A percentile compares a stretch with the other conserved stretches of the same genome.
Evolutionary conservation across 805 yeast genomes (phyloP).

Genomic region (Cyberlindnera mississippiensis): DNA sequence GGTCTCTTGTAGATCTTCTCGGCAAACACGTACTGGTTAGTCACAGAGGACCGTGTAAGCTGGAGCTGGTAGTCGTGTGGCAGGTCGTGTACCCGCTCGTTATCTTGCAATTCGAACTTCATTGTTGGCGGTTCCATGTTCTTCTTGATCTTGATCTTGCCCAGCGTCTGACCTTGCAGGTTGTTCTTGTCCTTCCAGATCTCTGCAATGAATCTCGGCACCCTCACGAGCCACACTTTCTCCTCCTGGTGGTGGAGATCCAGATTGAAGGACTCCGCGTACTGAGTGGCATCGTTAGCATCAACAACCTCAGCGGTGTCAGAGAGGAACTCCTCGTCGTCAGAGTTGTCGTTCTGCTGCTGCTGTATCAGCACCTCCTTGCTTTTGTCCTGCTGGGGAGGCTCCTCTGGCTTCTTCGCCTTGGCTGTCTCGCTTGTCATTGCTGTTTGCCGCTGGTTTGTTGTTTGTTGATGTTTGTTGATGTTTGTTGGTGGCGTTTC

Average conservation of each 20-base stretch:
- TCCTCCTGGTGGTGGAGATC: conserved; percentile 58
- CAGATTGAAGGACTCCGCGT: conserved; percentile 72
- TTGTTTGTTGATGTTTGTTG: background rate
- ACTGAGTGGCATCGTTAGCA: conserved; percentile 39
- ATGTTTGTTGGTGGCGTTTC: background rate
- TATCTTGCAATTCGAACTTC: conserved; percentile 52
- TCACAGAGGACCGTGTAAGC: conserved; percentile 73
- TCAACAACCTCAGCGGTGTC: conserved; percentile 42
- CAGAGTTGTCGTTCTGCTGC: conserved; percentile 29
- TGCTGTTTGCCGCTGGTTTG: background rate
- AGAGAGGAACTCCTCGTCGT: conserved; percentile 38
- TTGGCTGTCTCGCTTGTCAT: conserved; percentile 5
- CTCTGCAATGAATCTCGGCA: conserved; percentile 84
- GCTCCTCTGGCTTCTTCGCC: conserved; percentile 4
- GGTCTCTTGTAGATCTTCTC: conserved; percentile 59
- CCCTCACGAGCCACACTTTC: conserved; percentile 87
- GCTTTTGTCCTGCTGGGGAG: conserved; percentile 1
- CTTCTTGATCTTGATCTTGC: conserved; percentile 57
- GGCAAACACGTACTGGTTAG: conserved; percentile 81
- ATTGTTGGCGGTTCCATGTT: conserved; percentile 33
- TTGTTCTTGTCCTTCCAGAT: conserved; percentile 66
- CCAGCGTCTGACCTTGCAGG: conserved; percentile 71
- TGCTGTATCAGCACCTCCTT: conserved; percentile 22
- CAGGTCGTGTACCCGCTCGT: conserved; percentile 46
- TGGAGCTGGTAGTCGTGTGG: conserved; percentile 85